Base-by-base conservation (phyloP, 768 basidiomycete genomes). In the Termitomyces sp. region DNA sequence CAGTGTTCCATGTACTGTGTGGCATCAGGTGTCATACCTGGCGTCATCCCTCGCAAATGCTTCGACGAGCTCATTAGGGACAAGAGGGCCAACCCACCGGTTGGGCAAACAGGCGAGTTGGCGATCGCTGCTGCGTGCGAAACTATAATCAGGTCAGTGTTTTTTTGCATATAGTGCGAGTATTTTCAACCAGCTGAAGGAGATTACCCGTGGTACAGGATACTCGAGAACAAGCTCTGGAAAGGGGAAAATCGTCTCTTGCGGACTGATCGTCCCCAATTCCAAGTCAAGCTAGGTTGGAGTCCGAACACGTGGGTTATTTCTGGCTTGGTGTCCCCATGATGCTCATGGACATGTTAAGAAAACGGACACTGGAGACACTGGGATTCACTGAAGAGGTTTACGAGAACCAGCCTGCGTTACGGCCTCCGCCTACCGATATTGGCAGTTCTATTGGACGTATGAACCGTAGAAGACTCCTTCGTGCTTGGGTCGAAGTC, bases 401-500 rank as follows among this genome's bases (percentile, higher is more conserved):
- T 17, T 71, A 62, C 42, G 76, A 77, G 6, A 70, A 71, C 4
- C 83, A 85, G 43, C 67, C 72, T 5, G 79, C 78, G 0, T 72
- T 92, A 12, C 76, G 74, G 6, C 83, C 88, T 20, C 89, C 89
- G 0, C 47, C 71, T 5, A 84, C 85, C 4, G 84, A 89, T 61
- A 66, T 77, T 15, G 67, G 57, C 10, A 79, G 76, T 9, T 67
- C 73, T 9, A 73, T 77, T 43, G 87, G 86, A 17, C 80, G 73
- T 60, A 76, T 78, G 59, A 83, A 79, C 62, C 80, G 86, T 5
- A 80, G 81, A 29, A 87, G 81, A 67, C 79, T 94, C 4, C 79
- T 94, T 52, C 83, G 92, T 38, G 89, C 87, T 34, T 94, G 92
- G 92, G 80, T 92, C 17, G 92, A 94, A 69, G 73, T 88, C 8